Evolutionary conservation across 1,284 basidiomycete genomes (phyloP), one percentile per base, ranked within the genome.

Genomic region (Cryptococcus neoformans): DNA sequence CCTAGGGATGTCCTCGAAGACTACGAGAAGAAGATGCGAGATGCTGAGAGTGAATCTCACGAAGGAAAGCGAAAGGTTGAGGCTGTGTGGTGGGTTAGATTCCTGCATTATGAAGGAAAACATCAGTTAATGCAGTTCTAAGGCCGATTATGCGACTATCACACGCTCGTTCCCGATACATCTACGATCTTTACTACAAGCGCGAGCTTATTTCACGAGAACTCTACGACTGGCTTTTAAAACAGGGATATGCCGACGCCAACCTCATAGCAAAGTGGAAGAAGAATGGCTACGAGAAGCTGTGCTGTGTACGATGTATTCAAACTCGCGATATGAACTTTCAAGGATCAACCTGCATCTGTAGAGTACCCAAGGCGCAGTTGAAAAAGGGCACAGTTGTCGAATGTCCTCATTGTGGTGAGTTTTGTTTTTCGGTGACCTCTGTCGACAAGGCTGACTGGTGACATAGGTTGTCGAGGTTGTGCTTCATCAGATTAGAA

Each of bases 231-330:
- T 99, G 96, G 96, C 79, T 99, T 57, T 75, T 99, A 70, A 98
- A 98, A 81, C 89, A 99, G 77, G 91, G 91, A 11, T 99, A 98
- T 77, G 96, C 91, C 10, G 96, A 99, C 76, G 88, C 89, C 49
- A 96, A 96, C 70, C 80, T 99, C 75, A 92, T 99, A 76, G 96
- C 96, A 37, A 99, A 99, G 78, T 99, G 96, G 96, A 99, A 99
- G 82, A 96, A 69, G 62, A 81, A 89, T 9, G 96, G 96, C 3
- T 99, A 99, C 76, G 96, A 99, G 79, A 98, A 98, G 74, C 82
- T 99, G 39, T 99, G 96, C 76, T 99, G 96, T 73, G 81, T 98
- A 50, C 83, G 96, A 50, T 99, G 96, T 79, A 97, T 99, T 56
- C 95, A 98, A 79, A 92, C 92, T 3, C 85, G 85, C 89, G 96